Conservation (phyloP, 2,329 filamentous ascomycete species). For the Aureobasidium namibiae region DNA sequence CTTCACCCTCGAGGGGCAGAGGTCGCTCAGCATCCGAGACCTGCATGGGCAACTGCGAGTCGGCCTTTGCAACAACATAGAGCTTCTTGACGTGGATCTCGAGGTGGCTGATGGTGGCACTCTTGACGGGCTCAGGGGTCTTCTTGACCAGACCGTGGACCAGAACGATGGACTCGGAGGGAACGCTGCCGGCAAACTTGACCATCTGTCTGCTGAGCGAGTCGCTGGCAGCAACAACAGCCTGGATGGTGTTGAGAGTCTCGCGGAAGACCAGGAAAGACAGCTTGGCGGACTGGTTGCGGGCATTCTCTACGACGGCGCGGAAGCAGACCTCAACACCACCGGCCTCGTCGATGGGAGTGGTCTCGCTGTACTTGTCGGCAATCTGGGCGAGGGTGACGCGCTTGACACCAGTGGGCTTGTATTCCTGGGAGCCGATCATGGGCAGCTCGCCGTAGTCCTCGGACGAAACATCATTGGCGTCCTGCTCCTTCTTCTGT, state of each 20-base stretch:
- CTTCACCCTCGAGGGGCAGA: slow-evolving; percentile 39
- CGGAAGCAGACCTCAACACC: slow-evolving; percentile 60
- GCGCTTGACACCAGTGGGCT: slow-evolving; percentile 46
- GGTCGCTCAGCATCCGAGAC: slow-evolving; percentile 45
- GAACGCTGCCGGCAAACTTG: slow-evolving; percentile 73
- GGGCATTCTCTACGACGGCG: slow-evolving; percentile 77
- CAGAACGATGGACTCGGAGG: slow-evolving; percentile 71
- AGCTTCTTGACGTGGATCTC: slow-evolving; percentile 86
- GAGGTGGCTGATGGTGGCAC: slow-evolving; percentile 66
- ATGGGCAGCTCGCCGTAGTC: slow-evolving; percentile 69
- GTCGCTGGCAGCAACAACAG: slow-evolving; percentile 58
- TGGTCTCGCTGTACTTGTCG: slow-evolving; percentile 57
- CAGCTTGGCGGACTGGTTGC: slow-evolving; percentile 85
- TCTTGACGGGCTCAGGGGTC: slow-evolving; percentile 81
- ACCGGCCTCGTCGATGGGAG: slow-evolving; percentile 25
- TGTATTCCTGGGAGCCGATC: slow-evolving; percentile 43
- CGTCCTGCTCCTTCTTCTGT: slow-evolving; percentile 58
- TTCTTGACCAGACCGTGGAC: slow-evolving; percentile 76
- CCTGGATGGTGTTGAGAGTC: slow-evolving; percentile 70
- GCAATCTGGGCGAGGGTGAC: slow-evolving; percentile 55
- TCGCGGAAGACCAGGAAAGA: slow-evolving; percentile 80
- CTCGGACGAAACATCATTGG: slow-evolving; percentile 58
- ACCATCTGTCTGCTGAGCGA: slow-evolving; percentile 79
- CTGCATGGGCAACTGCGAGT: slow-evolving; percentile 53
- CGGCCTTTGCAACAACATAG: slow-evolving; percentile 63